Conservation (phyloP, 495 filamentous ascomycete genomes). For the Cercophora sp. region DNA sequence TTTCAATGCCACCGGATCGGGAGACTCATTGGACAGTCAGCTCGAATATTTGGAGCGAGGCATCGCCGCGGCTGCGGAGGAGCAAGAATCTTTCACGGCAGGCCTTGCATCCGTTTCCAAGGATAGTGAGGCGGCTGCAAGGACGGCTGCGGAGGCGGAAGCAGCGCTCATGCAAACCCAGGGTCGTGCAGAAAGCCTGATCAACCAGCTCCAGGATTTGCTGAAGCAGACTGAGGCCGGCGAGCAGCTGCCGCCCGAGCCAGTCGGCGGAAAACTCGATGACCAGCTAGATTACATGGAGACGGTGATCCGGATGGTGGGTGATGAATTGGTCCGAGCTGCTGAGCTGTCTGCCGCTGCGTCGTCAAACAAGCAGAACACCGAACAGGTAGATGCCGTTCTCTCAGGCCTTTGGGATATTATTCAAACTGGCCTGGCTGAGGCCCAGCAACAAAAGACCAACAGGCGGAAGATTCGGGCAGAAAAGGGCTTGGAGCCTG, state of each 20-base stretch:
- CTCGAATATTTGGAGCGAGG: constrained; percentile 40
- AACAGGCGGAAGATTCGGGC: constrained; percentile 44
- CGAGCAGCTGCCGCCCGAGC: constrained; percentile 25
- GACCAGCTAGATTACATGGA: constrained; percentile 43
- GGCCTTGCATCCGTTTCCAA: constrained; percentile 13
- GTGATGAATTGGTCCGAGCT: constrained; percentile 30
- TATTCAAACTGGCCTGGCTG: constrained; percentile 59
- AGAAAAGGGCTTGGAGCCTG: constrained; percentile 39
- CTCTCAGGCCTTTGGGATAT: constrained; percentile 71
- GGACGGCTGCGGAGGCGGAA: constrained; percentile 9
- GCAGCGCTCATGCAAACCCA: constrained; percentile 21
- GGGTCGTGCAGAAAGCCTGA: constrained; percentile 29
- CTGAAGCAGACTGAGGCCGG: constrained; percentile 24
- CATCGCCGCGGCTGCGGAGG: constrained; percentile 26
- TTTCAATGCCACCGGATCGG: constrained; percentile 36
- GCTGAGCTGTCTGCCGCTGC: constrained; percentile 24
- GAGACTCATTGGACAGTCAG: constrained; percentile 38
- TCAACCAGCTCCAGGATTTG: constrained; percentile 29
- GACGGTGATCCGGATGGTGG: constrained; percentile 27
- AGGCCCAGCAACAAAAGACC: constrained; percentile 50
- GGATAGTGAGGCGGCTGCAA: constrained; percentile 8
- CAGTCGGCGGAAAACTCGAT: constrained; percentile 23
- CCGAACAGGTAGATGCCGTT: constrained; percentile 55
- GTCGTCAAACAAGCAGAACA: constrained; percentile 33
- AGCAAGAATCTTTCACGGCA: constrained; percentile 18